Conservation (phyloP, 441 rosid species). For the Iberis amara region DNA sequence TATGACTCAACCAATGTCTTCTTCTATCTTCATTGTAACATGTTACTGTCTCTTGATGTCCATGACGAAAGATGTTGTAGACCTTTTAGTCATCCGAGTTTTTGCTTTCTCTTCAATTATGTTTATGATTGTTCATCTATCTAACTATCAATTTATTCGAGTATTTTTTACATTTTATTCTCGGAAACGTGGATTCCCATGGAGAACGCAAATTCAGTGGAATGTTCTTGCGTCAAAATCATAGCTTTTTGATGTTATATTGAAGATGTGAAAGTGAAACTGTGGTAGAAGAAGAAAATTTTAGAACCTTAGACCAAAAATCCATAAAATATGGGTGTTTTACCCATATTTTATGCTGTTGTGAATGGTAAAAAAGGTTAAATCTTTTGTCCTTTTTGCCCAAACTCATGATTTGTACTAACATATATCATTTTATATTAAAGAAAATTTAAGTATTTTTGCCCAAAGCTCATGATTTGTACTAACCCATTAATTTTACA, state of each 20-base stretch:
- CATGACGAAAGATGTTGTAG: conserved; percentile 19
- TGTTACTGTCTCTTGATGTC: conserved; percentile 16
- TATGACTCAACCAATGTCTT: too few relatives aligned
- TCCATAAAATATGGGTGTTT: conserved; percentile 10
- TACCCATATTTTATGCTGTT: conserved; percentile 25
- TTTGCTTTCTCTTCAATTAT: conserved; percentile 18
- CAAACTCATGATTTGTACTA: conserved; percentile 22
- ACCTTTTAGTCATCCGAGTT: conserved; percentile 14
- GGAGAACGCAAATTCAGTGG: conserved; percentile 8
- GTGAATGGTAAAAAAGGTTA: conserved; percentile 24
- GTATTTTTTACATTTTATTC: background rate
- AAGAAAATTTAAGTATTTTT: background rate
- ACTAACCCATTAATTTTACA: conserved; percentile 6
- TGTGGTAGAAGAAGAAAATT: conserved; percentile 11
- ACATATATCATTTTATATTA: background rate
- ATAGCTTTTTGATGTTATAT: conserved; percentile 14
- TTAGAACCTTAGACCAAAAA: conserved; percentile 19
- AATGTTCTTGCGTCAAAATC: conserved; percentile 28
- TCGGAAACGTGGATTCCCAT: conserved; percentile 26
- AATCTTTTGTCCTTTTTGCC: conserved; percentile 18
- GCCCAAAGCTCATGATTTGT: background rate
- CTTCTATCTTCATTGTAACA: conserved; percentile 17
- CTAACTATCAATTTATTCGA: background rate
- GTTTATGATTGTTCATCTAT: conserved; percentile 20
- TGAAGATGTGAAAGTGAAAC: conserved; percentile 11